Conservation (phyloP, 805 yeast species). For the Phaffomyces opuntiae region DNA sequence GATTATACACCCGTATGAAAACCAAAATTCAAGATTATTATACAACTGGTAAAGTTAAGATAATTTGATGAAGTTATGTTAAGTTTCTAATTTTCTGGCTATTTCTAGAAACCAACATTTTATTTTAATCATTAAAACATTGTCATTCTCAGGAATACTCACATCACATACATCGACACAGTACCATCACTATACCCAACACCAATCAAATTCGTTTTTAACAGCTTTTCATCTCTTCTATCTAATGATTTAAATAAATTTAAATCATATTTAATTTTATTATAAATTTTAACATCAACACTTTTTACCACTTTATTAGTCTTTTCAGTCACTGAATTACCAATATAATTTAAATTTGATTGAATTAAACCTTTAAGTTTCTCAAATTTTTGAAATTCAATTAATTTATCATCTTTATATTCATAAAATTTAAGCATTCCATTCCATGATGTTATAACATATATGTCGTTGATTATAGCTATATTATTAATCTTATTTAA, state of each 20-base stretch:
- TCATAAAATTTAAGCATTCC: conserved; percentile 34
- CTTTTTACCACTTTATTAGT: conserved; percentile 20
- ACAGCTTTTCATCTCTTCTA: conserved; percentile 20
- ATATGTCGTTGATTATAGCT: conserved; percentile 15
- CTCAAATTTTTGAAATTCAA: conserved; percentile 15
- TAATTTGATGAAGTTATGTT: too few species aligned
- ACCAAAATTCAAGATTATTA: too few species aligned
- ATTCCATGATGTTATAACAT: conserved; percentile 45
- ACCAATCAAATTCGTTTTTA: conserved; percentile 28
- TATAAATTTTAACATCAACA: conserved; percentile 2
- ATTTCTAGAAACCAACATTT: too few species aligned
- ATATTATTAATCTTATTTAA: conserved; percentile 32
- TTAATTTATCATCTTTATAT: conserved; percentile 8
- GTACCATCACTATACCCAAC: conserved; percentile 53
- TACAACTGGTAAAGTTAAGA: too few species aligned
- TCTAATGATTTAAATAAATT: not conserved
- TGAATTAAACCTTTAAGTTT: conserved; percentile 21
- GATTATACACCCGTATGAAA: too few species aligned
- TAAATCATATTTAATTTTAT: too few species aligned
- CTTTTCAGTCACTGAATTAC: conserved; percentile 19
- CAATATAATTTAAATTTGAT: conserved; percentile 22
- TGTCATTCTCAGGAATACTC: too few species aligned
- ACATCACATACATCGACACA: conserved; percentile 30
- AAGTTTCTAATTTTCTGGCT: too few species aligned
- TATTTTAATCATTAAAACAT: too few species aligned